Evolutionary conservation across 257 asterid genomes (phyloP), one percentile per base, ranked within the genome.

Genomic region (Salvia hispanica): DNA sequence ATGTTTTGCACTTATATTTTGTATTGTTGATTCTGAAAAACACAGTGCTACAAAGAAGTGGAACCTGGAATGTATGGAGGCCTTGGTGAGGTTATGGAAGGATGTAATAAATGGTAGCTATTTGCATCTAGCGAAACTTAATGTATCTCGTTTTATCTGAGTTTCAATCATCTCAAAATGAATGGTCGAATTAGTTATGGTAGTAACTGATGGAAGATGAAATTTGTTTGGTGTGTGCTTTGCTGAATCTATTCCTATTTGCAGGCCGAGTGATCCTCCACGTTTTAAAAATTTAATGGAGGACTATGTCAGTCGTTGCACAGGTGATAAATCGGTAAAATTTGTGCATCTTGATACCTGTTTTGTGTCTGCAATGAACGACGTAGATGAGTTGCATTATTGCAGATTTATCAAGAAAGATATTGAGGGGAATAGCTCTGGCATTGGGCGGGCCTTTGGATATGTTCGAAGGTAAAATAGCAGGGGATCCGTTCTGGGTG

Each of bases 401-500:
- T 76, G 58, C 76, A 94, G 99, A 81, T 66, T 86, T 94, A 62
- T 86, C 95, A 15, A 83, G 88, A 78, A 91, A 86, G 81, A 91
- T 93, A 69, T 77, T 93, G 93, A 83, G 97, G 44, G 99, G 99
- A 58, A 84, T 93, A 43, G 95, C 97, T 69, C 80, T 88, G 44
- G 91, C 95, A 51, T 75, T 94, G 75, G 91, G 95, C 46, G 95
- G 72, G 72, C 79, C 91, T 7, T 59, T 67, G 40, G 88, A 84
- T 43, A 82, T 74, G 31, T 84, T 94, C 46, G 97, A 91, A 82
- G 95, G 91, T 21, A 54, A 74, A 31, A 74, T 13, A 76, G 96
- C 93, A 10, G 99, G 99, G 28, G 96, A 94, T 79, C 97, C 99
- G 33, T 94, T 94, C 74, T 94, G 99, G 99, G 99, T 88, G 42